Evolutionary conservation across 208 protist genomes (phyloP).

Genomic region (Acanthamoeba triangularis): DNA sequence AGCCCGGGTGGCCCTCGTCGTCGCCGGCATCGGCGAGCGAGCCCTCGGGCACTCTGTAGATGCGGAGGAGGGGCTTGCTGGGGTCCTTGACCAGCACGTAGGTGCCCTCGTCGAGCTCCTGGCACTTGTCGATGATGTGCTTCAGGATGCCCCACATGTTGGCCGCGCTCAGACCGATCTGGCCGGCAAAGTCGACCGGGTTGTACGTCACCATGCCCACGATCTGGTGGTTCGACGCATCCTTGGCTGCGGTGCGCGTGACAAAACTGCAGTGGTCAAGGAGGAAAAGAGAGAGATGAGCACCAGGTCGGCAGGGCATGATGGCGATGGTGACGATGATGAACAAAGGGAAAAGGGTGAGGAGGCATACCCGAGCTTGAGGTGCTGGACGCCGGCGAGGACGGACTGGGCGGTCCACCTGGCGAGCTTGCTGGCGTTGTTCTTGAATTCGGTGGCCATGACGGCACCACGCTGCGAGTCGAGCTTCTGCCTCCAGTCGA

Average conservation of each 20-base stretch:
- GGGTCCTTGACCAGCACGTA: slow-evolving; percentile 90
- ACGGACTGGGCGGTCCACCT: slow-evolving; percentile 87
- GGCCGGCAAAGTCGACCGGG: slow-evolving; percentile 84
- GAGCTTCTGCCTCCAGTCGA: slow-evolving; percentile 89
- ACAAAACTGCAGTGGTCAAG: not conserved
- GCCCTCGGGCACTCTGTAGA: slow-evolving; percentile 20
- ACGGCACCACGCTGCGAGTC: slow-evolving; percentile 89
- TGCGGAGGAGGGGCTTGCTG: slow-evolving; percentile 71
- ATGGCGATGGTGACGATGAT: not conserved
- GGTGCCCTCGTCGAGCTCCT: slow-evolving; percentile 86
- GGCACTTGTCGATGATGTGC: slow-evolving; percentile 82
- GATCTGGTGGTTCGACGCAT: slow-evolving; percentile 78
- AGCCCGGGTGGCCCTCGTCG: not conserved
- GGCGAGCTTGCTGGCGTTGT: slow-evolving; percentile 90
- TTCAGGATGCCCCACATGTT: slow-evolving; percentile 90
- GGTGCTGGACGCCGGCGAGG: slow-evolving; percentile 82
- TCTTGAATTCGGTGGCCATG: slow-evolving; percentile 90
- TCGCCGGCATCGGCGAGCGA: not conserved
- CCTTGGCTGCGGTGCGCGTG: not conserved
- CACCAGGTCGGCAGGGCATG: not conserved
- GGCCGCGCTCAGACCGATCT: slow-evolving; percentile 87
- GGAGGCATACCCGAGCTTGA: slow-evolving; percentile 88
- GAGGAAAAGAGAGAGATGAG: not conserved
- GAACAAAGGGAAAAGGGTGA: not conserved
- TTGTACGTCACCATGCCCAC: slow-evolving; percentile 81